Conservation (phyloP, 2,329 filamentous ascomycete species). For the Trichophyton schoenleinii region DNA sequence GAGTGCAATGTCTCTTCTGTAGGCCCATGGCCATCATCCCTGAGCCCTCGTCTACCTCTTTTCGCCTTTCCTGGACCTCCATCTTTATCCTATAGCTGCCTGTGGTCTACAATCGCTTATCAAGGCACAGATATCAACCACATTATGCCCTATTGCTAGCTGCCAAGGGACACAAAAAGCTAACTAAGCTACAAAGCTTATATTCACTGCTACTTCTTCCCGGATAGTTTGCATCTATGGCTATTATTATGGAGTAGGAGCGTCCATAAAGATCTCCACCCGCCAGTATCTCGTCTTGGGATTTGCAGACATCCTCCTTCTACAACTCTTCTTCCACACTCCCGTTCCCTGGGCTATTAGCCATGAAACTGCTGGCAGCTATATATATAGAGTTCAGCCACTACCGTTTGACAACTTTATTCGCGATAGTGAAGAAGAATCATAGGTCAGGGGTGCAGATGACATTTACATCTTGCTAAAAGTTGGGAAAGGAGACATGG, state of each 20-base stretch:
- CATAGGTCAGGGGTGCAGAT: conserved; percentile 1
- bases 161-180: no score
- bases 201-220: neutral
- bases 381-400: neutral
- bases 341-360: conserved; percentile 4
- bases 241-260: conserved; percentile 6
- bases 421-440: neutral
- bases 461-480: conserved; percentile 8
- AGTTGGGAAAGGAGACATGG: conserved; percentile 1
- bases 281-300: neutral
- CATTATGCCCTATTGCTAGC: no score
- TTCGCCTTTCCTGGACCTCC: no score
- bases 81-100: no score
- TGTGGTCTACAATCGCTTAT: no score
- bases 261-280: neutral
- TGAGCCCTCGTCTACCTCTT: no score
- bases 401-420: conserved; percentile 1
- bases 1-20: neutral
- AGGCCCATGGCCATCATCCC: no score
- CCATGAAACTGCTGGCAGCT: neutral
- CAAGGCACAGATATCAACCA: no score
- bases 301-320: neutral
- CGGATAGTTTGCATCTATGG: neutral
- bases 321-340: no score
- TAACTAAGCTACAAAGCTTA: neutral